phyloP scores from a whole-genome alignment of 148 eudicot genomes.

The Rhododendron kiyosumense region DNA sequence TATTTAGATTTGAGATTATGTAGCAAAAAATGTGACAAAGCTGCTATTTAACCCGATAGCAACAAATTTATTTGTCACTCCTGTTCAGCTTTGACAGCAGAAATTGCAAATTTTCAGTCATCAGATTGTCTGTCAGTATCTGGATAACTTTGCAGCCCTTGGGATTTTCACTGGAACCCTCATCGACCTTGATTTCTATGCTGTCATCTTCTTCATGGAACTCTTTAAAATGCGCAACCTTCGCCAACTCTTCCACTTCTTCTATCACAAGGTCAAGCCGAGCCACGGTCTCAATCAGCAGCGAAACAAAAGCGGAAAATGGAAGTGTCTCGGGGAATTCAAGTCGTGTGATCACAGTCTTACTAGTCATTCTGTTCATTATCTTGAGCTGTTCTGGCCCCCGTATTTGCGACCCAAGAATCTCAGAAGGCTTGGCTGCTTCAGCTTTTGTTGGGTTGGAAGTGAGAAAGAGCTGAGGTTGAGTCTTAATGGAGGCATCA shows the following conservation, averaged over 20 bases:
- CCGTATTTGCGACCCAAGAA: neutral
- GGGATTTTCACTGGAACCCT: neutral
- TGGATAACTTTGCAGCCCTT: neutral
- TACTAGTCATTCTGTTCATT: slow-evolving; percentile 1
- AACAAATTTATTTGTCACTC: neutral
- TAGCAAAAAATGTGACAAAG: neutral
- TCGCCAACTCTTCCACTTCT: slow-evolving; percentile 17
- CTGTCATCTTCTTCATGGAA: slow-evolving; percentile 8
- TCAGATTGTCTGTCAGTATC: neutral
- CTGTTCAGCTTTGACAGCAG: slow-evolving; percentile 7
- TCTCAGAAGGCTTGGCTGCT: slow-evolving; percentile 6
- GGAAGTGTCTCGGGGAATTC: slow-evolving; percentile 17
- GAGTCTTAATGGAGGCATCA: slow-evolving; percentile 17
- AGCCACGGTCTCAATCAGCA: slow-evolving; percentile 16
- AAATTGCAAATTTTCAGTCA: slow-evolving; percentile 1
- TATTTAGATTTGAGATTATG: neutral
- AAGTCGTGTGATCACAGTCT: slow-evolving; percentile 11
- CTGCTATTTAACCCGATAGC: neutral
- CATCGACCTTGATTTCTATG: neutral
- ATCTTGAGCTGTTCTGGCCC: neutral
- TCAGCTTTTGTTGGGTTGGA: slow-evolving; percentile 11
- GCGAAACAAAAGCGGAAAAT: slow-evolving; percentile 15
- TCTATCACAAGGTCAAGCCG: slow-evolving; percentile 15
- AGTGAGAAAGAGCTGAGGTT: slow-evolving; percentile 19
- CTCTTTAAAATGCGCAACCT: slow-evolving; percentile 18